Base-by-base conservation (phyloP, 352 stramenopile species). In the Phytophthora syringae region DNA sequence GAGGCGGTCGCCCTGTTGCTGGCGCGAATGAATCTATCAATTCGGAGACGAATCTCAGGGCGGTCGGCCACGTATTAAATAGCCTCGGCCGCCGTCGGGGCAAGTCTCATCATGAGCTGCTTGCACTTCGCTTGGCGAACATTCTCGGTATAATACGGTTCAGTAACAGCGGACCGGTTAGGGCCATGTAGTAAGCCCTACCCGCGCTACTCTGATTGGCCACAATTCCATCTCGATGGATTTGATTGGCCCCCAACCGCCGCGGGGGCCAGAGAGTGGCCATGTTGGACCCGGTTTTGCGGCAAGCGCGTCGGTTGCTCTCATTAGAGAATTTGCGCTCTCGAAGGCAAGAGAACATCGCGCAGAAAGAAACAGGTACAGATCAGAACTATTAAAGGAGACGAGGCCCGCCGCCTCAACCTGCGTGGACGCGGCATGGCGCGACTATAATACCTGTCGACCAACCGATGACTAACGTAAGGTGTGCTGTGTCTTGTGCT, bases 251-350 rank as follows among this genome's bases (percentile, higher is more conserved):
- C 48, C 42, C 51, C 1, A 62, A n/a, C 24, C 55, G 15, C 44
- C 12, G 27, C 13, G 12, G 50, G 52, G 62, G 54, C 6, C 36
- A 70, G 55, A 70, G 54, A 61, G 63, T 51, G 47, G 50, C 24
- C 61, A 28, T 22, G 45, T 22, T 54, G 54, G 54, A 39, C 7
- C 47, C 25, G 32, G 27, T 32, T 32, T 32, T 60, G 24, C 36
- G 51, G 54, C 60, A 60, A 59, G 30, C 50, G 32, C 47, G 43
- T 72, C 52, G 24, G 24, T 62, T 67, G 50, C 43, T 37, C 43
- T 64, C 71, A 79, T 34, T 76, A 67, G 52, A 79, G 67, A 79
- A 79, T 79, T 76, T 79, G 71, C 71, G 48, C 48, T 51, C 45
- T 59, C 56, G 52, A 22, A 45, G 28, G 12, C 27, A 61, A 22